These are phyloP conservation scores for Cystobasidium tubakii DNA, from an alignment of 768 basidiomycete species.

Conservation along the genomic window DNA sequence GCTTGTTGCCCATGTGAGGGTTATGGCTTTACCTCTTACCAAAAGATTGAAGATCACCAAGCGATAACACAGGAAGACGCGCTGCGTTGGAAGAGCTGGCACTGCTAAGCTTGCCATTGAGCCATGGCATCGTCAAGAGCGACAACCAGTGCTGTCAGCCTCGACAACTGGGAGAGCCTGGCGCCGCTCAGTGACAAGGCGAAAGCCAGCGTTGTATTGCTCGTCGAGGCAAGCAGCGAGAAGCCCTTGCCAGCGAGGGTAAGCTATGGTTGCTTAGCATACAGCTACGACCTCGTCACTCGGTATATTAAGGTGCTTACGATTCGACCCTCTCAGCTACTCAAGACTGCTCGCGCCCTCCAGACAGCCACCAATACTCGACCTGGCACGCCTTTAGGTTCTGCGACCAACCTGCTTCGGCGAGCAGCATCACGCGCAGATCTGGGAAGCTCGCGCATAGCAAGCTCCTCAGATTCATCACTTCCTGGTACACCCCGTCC, in stretches of 20 bases:
- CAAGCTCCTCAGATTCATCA: neutral
- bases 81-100: too few relatives aligned
- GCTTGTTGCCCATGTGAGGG: too few relatives aligned
- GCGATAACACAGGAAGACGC: neutral
- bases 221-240: conserved; percentile 27
- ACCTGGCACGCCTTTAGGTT: conserved; percentile 4
- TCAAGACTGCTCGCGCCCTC: neutral
- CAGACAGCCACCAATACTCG: neutral
- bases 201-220: conserved; percentile 13
- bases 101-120: too few relatives aligned
- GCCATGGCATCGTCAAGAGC: conserved; percentile 18
- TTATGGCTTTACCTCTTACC: too few relatives aligned
- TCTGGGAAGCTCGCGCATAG: conserved; percentile 1
- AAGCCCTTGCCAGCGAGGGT: conserved; percentile 23
- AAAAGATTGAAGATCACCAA: neutral
- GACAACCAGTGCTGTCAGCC: conserved; percentile 16
- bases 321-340: too few relatives aligned
- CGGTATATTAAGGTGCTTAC: too few relatives aligned
- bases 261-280: neutral
- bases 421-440: conserved; percentile 28
- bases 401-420: conserved; percentile 12
- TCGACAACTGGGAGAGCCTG: conserved; percentile 32
- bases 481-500: conserved; percentile 3
- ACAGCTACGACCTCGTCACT: too few relatives aligned
- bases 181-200: conserved; percentile 14